Conservation (phyloP, 2,329 filamentous ascomycete genomes). For the Monosporascus sp. region DNA sequence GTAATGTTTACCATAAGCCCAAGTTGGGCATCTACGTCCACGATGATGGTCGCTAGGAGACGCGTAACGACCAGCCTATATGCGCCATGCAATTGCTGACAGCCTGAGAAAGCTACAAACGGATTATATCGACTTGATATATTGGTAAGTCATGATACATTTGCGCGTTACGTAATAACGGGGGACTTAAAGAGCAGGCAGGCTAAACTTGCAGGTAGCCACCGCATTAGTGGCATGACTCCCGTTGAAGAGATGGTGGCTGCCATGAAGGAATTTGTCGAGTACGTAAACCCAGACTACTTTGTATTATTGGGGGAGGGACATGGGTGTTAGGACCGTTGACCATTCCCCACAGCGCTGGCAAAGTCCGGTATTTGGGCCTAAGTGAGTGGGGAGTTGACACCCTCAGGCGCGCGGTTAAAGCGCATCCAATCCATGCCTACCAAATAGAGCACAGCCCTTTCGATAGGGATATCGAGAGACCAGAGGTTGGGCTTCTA, state of each 20-base stretch:
- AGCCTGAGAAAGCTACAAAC: constrained; percentile 2
- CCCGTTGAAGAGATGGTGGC: constrained; percentile 7
- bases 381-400: constrained; percentile 42
- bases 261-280: constrained; percentile 17
- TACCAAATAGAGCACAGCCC: constrained; percentile 47
- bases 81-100: neutral
- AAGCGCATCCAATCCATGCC: constrained; percentile 40
- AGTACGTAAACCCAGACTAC: neutral
- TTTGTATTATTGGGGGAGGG: too few species aligned
- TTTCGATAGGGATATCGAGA: constrained; percentile 43
- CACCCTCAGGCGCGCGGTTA: constrained; percentile 41
- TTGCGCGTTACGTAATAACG: too few species aligned
- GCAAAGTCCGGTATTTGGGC: constrained; percentile 46
- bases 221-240: constrained; percentile 3
- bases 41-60: constrained; percentile 33
- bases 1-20: too few species aligned
- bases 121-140: constrained; percentile 4
- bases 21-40: constrained; percentile 40
- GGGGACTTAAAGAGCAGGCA: too few species aligned
- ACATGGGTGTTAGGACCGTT: too few species aligned
- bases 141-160: constrained; percentile 2
- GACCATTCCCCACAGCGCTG: constrained; percentile 26
- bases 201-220: neutral
- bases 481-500: constrained; percentile 28
- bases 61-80: constrained; percentile 30